phyloP scores from a whole-genome alignment of 2,329 filamentous ascomycete genomes.

The Talaromyces islandicus region DNA sequence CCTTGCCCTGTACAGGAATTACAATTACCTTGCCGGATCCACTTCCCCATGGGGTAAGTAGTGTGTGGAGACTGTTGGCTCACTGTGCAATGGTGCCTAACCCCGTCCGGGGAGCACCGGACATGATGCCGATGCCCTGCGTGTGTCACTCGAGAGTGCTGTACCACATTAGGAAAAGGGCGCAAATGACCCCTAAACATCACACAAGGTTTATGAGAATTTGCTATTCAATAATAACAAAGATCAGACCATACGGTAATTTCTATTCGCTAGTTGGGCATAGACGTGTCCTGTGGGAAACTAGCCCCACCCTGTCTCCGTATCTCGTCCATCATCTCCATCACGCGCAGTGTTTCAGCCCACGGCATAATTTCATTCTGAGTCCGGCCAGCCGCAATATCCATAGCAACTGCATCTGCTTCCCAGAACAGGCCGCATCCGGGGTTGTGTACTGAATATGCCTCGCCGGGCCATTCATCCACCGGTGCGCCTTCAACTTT shows the following conservation, averaged over 20 bases:
- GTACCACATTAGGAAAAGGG: not conserved
- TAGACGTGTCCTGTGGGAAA: not conserved
- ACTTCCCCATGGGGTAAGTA: constrained; percentile 1
- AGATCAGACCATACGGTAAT: not conserved
- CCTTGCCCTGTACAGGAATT: not conserved
- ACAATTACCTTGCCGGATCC: not conserved
- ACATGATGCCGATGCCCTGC: not conserved
- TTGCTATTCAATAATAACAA: not conserved
- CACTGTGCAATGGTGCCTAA: too few species aligned
- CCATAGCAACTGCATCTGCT: too few species aligned
- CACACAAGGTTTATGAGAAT: not conserved
- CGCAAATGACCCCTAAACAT: not conserved
- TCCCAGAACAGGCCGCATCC: too few species aligned
- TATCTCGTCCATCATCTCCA: too few species aligned
- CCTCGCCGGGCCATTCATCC: too few species aligned
- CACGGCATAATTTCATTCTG: too few species aligned
- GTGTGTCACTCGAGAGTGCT: not conserved
- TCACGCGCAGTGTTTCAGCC: too few species aligned
- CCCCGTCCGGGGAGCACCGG: not conserved
- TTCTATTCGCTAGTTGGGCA: not conserved
- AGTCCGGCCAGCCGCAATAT: too few species aligned
- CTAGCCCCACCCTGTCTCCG: too few species aligned
- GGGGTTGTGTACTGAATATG: too few species aligned
- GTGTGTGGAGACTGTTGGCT: too few species aligned
- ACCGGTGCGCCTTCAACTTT: too few species aligned